A percentile compares a stretch with the other conserved stretches of the same genome.
Conservation (phyloP, 2,329 filamentous ascomycete species). For the Penicillium hordei region DNA sequence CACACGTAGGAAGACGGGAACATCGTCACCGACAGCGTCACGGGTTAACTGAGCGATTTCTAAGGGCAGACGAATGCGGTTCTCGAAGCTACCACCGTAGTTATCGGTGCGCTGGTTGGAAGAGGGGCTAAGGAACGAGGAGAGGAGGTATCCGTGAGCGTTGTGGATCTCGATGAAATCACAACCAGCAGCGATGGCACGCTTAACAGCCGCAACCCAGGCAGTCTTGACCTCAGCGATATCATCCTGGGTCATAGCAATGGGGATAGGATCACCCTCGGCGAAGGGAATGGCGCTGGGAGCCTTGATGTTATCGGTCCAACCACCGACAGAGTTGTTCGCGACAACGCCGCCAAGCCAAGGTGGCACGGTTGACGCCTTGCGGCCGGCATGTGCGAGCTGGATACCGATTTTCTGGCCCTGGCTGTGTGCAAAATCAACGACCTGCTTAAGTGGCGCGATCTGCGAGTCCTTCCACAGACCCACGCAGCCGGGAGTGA, state of each 20-base stretch:
- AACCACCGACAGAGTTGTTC: slow-evolving; percentile 54
- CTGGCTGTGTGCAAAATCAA: slow-evolving; percentile 79
- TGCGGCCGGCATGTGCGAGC: slow-evolving; percentile 74
- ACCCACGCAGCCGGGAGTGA: slow-evolving; percentile 62
- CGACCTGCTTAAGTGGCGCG: slow-evolving; percentile 63
- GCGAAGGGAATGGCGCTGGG: slow-evolving; percentile 64
- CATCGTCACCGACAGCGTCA: slow-evolving; percentile 60
- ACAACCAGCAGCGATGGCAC: slow-evolving; percentile 68
- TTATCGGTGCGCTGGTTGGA: slow-evolving; percentile 66
- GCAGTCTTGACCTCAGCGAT: slow-evolving; percentile 65
- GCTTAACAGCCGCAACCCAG: slow-evolving; percentile 59
- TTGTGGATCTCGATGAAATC: slow-evolving; percentile 78
- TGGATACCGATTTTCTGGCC: slow-evolving; percentile 76
- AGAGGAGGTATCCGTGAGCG: slow-evolving; percentile 75
- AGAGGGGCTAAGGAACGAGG: slow-evolving; percentile 66
- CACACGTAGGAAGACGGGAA: slow-evolving; percentile 72
- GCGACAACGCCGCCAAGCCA: slow-evolving; percentile 46
- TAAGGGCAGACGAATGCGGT: slow-evolving; percentile 65
- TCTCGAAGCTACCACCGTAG: slow-evolving; percentile 56
- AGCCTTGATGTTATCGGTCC: slow-evolving; percentile 55
- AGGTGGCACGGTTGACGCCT: slow-evolving; percentile 59
- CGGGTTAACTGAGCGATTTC: slow-evolving; percentile 66
- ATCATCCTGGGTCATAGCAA: slow-evolving; percentile 67
- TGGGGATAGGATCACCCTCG: slow-evolving; percentile 60
- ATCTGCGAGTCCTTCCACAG: slow-evolving; percentile 86